phyloP scores from a whole-genome alignment of 2,329 filamentous ascomycete genomes.

The Colletotrichum musae region DNA sequence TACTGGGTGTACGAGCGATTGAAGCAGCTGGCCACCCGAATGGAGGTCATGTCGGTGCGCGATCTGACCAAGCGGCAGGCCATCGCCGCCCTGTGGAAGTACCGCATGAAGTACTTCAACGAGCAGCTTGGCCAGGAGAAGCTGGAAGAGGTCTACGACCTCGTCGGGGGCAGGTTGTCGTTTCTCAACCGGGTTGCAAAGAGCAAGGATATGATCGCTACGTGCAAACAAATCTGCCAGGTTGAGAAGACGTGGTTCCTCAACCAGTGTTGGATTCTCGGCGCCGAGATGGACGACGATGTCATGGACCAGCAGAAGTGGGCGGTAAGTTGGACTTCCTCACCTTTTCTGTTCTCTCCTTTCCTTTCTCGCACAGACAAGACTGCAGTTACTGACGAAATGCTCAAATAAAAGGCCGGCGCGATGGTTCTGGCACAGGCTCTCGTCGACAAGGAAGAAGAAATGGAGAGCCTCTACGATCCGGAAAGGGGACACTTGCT shows the following conservation, averaged over 20 bases:
- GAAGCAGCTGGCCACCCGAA: constrained; percentile 91
- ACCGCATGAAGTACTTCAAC: constrained; percentile 83
- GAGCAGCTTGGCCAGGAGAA: constrained; percentile 69
- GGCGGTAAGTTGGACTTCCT: constrained; percentile 71
- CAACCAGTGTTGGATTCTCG: constrained; percentile 82
- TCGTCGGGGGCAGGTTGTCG: constrained; percentile 88
- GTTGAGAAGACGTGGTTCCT: constrained; percentile 83
- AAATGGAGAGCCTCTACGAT: constrained; percentile 54
- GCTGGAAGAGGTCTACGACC: constrained; percentile 86
- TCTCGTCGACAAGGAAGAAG: constrained; percentile 85
- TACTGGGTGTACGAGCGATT: constrained; percentile 98
- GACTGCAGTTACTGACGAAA: constrained; percentile 2
- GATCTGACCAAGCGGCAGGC: constrained; percentile 87
- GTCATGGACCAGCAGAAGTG: constrained; percentile 99
- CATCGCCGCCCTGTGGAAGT: constrained; percentile 81
- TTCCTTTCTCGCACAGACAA: background rate
- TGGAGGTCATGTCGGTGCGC: constrained; percentile 90
- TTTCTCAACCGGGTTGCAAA: constrained; percentile 95
- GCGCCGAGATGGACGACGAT: constrained; percentile 89
- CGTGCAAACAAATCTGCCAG: constrained; percentile 81
- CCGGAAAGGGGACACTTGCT: constrained; percentile 37
- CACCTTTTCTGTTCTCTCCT: background rate
- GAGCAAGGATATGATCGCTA: constrained; percentile 81
- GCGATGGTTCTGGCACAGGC: constrained; percentile 95
- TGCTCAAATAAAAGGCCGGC: constrained; percentile 71